Evolutionary conservation across 192 early-diverging fungal species (phyloP), one percentile per base, ranked within the genome.

Genomic region (Entrophospora sp.): DNA sequence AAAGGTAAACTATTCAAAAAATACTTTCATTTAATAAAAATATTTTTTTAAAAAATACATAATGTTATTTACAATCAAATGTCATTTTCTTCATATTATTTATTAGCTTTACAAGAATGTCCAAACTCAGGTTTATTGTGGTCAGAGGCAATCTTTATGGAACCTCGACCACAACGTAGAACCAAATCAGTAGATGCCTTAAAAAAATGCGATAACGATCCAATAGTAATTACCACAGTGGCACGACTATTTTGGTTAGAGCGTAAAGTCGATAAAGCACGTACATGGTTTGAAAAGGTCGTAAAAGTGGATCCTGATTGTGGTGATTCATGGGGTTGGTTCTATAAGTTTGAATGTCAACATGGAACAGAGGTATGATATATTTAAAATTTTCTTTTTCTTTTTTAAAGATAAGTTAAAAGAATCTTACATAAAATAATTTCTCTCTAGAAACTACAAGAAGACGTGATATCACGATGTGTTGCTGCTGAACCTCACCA

Each of bases 251-350:
- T 99, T 67, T 96, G 94, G 95, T 70, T 81, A 0, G 97, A 99
- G 71, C 77, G 92, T 20, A 94, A 95, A 63, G 69, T 88, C 3
- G 97, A 96, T 20, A 99, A 97, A 77, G 94, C 95, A 7, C 70
- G 95, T 20, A 82, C 79, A 31, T 99, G 97, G 97, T 96, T 97
- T 67, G 70, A 77, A 53, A 83, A 92, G 24, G 91, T 95, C 1
- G 77, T 85, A 5, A 83, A 86, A 43, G 86, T 85, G 4, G 90
- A 97, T 66, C 79, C 90, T 2, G 91, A 97, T 71, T 73, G 83
- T 5, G 97, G 97, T 5, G 97, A 99, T 70, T 79, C 87, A 1
- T 99, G 91, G 89, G 95, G 91, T 12, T 99, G 92, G 92, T 92
- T 87, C 82, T 84, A 89, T 53, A 86, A 89, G 48, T 97, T 99